Evolutionary conservation across 805 yeast species (phyloP), one percentile per base, ranked within the genome.

Genomic region (Yamadazyma kitorensis): DNA sequence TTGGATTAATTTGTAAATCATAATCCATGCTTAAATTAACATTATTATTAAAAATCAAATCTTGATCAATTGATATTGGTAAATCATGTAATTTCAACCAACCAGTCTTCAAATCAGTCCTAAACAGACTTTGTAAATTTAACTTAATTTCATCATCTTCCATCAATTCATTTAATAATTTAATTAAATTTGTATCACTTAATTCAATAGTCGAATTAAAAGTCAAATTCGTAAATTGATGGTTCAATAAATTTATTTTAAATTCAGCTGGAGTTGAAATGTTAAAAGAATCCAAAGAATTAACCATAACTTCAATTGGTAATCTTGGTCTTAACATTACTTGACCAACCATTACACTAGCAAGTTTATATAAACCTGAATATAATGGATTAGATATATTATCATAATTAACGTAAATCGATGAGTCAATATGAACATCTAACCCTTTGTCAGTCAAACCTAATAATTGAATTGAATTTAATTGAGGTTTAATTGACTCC

Each of bases 401-500:
- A 30, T 48, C 54, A 40, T 64, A 65, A 40, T 62, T 38, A 11
- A 63, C 44, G 5, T 40, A 27, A 3, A 63, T 33, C 0, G 51
- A 31, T 3, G 60, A 61, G 4, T 43, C 39, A 12, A 63, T 54
- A 32, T 54, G 59, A 14, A 59, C 44, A 15, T 52, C 45, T 5
- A 61, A 28, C 2, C 71, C 70, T 5, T 33, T 29, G 12, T 50
- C 51, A 19, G 48, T 48, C 16, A 60, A 34, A 9, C 42, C 42
- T 3, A 48, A 29, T 5, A 62, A 37, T 3, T 62, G 45, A 4
- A 61, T 40, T 13, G 51, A 45, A 17, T 56, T 48, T 1, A 60
- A 24, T 16, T 51, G 41, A 10, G 58, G 41, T 12, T 39, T 43
- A 9, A 59, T 39, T 2, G 63, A 50, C 33, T 47, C 43, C 25